phyloP scores from a whole-genome alignment of 1,284 basidiomycete species.

The Cutaneotrichosporon sp. region DNA sequence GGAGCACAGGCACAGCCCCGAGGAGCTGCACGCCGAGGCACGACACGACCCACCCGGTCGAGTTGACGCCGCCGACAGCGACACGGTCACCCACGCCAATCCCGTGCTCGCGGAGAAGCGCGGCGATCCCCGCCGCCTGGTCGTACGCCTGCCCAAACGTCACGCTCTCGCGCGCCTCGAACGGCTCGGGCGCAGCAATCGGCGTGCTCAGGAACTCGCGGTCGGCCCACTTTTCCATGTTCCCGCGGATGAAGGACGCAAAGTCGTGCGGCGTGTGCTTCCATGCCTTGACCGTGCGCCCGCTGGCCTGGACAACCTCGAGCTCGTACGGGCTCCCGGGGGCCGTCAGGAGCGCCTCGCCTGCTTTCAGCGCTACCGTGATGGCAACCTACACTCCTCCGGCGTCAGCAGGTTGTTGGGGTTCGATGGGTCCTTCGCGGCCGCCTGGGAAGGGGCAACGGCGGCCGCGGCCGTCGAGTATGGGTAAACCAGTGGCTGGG shows the following conservation, averaged over 20 bases:
- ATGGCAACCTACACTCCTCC: background rate
- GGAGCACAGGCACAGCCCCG: conserved; percentile 40
- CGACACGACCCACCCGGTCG: conserved; percentile 37
- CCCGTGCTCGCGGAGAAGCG: conserved; percentile 36
- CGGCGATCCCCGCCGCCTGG: conserved; percentile 28
- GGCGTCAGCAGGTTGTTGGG: background rate
- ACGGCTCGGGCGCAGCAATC: conserved; percentile 7
- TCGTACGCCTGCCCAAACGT: conserved; percentile 36
- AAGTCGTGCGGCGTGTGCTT: conserved; percentile 7
- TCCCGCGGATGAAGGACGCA: background rate
- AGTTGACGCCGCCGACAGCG: conserved; percentile 37
- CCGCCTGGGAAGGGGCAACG: background rate
- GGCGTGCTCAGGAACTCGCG: conserved; percentile 32
- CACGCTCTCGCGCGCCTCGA: conserved; percentile 22
- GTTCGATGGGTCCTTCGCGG: background rate
- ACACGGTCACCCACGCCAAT: conserved; percentile 36
- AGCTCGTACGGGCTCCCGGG: conserved; percentile 11
- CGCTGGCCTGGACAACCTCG: background rate
- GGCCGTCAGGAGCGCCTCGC: conserved; percentile 7
- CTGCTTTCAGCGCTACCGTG: conserved; percentile 6
- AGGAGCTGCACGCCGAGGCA: conserved; percentile 45
- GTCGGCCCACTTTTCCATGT: conserved; percentile 22
- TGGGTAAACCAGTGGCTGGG: background rate
- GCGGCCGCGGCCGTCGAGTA: background rate
- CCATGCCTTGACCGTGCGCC: conserved; percentile 6